phyloP scores from a whole-genome alignment of 2,329 filamentous ascomycete species.

The Ophiostoma sp. region DNA sequence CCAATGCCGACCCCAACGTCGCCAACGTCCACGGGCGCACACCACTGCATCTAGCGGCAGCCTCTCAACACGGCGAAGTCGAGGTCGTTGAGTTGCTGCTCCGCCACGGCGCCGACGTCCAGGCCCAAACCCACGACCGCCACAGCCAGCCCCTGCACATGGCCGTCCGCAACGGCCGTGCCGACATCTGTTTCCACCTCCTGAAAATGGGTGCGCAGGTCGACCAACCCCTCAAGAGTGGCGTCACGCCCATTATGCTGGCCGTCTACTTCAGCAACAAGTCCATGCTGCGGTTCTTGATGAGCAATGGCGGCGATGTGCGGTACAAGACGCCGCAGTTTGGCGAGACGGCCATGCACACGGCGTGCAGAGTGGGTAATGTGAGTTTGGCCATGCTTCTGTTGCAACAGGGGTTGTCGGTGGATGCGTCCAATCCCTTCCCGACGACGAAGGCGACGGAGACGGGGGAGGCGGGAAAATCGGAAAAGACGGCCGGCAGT shows the following conservation, averaged over 20 bases:
- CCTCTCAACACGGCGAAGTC: constrained; percentile 41
- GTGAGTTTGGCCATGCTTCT: background rate
- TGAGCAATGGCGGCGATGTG: constrained; percentile 15
- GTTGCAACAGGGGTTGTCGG: constrained; percentile 11
- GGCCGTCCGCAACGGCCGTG: constrained; percentile 17
- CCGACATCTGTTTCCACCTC: background rate
- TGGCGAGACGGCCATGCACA: constrained; percentile 24
- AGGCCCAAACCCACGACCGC: constrained; percentile 36
- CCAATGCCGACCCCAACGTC: constrained; percentile 54
- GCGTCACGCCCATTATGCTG: constrained; percentile 22
- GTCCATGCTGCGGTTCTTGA: constrained; percentile 17
- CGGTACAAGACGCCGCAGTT: constrained; percentile 18
- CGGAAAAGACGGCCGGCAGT: background rate
- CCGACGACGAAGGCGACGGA: background rate
- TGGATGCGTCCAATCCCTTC: background rate
- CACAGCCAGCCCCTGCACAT: constrained; percentile 37
- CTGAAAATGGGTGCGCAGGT: constrained; percentile 15
- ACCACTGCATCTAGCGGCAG: constrained; percentile 51
- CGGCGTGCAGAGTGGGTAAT: constrained; percentile 3
- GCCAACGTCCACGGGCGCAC: constrained; percentile 48
- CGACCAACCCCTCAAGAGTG: background rate
- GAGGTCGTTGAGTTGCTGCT: constrained; percentile 50
- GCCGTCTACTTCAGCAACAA: constrained; percentile 20
- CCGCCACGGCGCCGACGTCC: constrained; percentile 49
- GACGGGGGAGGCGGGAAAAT: too few relatives aligned